Base-by-base conservation (phyloP, 208 protist species). In the Crithidia acanthocephali region DNA sequence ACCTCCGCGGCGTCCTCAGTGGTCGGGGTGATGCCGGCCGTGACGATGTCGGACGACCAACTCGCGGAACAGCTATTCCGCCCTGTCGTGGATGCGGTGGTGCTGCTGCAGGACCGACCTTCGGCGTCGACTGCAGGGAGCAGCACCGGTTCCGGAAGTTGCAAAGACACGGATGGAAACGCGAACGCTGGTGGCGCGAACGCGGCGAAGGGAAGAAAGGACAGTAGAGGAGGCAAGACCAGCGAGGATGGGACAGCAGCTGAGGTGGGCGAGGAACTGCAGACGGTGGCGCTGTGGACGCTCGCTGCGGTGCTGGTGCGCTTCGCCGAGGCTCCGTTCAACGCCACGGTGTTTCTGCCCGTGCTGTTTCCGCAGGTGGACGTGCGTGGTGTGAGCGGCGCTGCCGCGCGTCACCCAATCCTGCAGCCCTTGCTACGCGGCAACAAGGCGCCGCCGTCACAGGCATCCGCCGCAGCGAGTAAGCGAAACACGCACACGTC, bases 341-440 rank as follows among this genome's bases (percentile, higher is more conserved):
- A 92, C 61, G 69, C 77, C 16, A 71, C 78, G 22, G 67, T 56
- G 10, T 90, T 85, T 64, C 61, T 95, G 11, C 85, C 90, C 16
- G 33, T 85, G 37, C 65, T 95, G 2, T 95, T 95, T 69, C 90
- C 86, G 7, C 81, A 85, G 45, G 77, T 81, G 45, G 87, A 92
- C 57, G 72, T 83, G n/a, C 73, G 83, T 42, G 33, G 69, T 42
- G 68, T 1, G 10, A 64, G 18, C 4, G 72, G 80, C 15, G 59
- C 63, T 13, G 40, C 52, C 18, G 68, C 64, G 20, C 80, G 69
- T 27, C 86, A 92, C 50, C 90, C 90, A 9, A 72, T 93, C n/a
- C 80, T 95, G 23, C 84, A 79, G 18, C 90, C 90, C 16, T 71
- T 95, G 22, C 53, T 95, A 13, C 85, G 68, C 57, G 79, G 79